Base-by-base conservation (phyloP, 495 filamentous ascomycete species). In the Aspergillus hancockii region DNA sequence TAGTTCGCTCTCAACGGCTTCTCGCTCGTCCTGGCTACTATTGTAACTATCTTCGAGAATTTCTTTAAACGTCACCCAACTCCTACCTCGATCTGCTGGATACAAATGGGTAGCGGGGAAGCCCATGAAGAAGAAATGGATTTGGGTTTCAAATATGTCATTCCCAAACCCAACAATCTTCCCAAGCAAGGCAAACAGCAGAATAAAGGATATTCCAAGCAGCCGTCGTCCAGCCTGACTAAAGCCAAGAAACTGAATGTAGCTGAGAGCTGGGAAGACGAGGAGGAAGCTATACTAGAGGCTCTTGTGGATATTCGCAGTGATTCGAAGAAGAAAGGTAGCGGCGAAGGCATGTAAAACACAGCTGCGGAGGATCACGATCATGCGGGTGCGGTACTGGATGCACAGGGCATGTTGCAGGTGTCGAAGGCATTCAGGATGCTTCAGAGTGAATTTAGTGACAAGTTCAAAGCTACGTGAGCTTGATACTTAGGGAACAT, bases 1-100 rank as follows among this genome's bases (percentile, higher is more conserved):
- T 91, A 88, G 88, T 90, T 84, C 61, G 49, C 77, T 1, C 68
- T 89, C 7, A 87, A 85, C 49, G 88, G 90, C 61, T 92, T 92
- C 57, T 89, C 85, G 19, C 73, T 90, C 21, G 77, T 90, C 0
- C 67, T 93, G 0, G 86, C 83, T 0, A 89, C 87, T 0, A 85
- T 92, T 38, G 70, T 84, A 8, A 60, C 63, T 18, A 55, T 49
- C 16, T 31, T 66, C 3, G 57, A 62, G 54, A 66, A 64, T 8
- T 69, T 65, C 31, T 51, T 72, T 12, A 62, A 63, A 13, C 53
- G 4, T 36, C 55, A 14, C 47, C 59, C 3, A 41, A 56, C 2
- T 34, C 43, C 0, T 61, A 64, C 21, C 19, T 53, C 6, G 64
- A 71, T 22, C 45, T 67, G 45, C 43, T 67, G n/a, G 62, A 60